Percentiles rank a stretch among this genome's conserved stretches.
Conservation (phyloP, 352 stramenopile species). For the Phytophthora capsici region DNA sequence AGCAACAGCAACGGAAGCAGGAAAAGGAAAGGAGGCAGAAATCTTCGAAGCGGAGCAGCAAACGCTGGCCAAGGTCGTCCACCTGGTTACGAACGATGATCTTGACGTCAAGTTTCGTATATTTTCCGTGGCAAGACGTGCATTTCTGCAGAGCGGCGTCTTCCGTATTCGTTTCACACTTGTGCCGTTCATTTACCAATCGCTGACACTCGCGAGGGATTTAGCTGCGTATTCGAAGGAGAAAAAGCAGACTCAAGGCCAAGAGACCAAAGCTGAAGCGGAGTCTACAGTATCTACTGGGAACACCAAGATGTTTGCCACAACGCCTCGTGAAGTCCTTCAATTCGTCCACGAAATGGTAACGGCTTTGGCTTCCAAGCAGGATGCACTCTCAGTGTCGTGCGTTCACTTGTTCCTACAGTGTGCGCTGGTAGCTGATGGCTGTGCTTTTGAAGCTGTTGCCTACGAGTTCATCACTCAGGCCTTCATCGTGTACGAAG, state of each 20-base stretch:
- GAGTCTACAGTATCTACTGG: background rate
- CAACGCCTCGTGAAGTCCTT: conserved; percentile 93
- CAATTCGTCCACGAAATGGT: conserved; percentile 98
- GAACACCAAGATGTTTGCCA: conserved; percentile 22
- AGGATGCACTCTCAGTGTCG: conserved; percentile 72
- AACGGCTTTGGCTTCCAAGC: conserved; percentile 88
- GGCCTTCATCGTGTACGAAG: conserved; percentile 97
- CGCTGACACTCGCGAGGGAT: conserved; percentile 81
- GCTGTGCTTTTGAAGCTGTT: conserved; percentile 89
- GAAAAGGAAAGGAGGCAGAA: conserved; percentile 33
- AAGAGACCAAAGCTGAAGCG: conserved; percentile 19
- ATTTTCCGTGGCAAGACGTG: conserved; percentile 67
- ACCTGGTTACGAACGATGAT: conserved; percentile 91
- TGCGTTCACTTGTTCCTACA: conserved; percentile 96
- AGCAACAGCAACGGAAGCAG: conserved; percentile 9
- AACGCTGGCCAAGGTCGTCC: conserved; percentile 93
- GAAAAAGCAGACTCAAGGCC: conserved; percentile 22
- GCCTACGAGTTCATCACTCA: conserved; percentile 97
- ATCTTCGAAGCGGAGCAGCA: conserved; percentile 89
- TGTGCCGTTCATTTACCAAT: conserved; percentile 93
- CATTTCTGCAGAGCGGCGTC: conserved; percentile 86
- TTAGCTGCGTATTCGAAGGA: conserved; percentile 28
- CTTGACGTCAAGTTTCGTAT: conserved; percentile 63
- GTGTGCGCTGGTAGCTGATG: conserved; percentile 90
- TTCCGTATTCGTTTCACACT: conserved; percentile 92